Evolutionary conservation across 169 alveolate genomes (phyloP), one percentile per base, ranked within the genome.

Genomic region (Plasmodium cynomolgi): DNA sequence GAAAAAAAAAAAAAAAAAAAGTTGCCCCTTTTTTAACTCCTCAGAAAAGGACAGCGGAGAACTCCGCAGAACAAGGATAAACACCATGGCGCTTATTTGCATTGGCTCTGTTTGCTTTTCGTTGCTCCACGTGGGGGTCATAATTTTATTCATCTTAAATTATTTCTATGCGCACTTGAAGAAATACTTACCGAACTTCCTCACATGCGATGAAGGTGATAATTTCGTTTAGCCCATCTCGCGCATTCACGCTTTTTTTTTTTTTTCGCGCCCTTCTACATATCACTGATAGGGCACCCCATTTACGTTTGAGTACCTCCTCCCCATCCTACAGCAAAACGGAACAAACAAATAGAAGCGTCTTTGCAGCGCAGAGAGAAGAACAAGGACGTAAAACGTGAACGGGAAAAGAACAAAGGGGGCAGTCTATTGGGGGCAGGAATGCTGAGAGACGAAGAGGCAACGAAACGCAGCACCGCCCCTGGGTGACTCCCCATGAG

Each of bases 101-200:
- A 88, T 88, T 47, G 94, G 94, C 15, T 88, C 94, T 4, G 90
- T 88, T 74, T 88, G 94, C 37, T 88, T 88, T 88, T 88, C 94
- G 31, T 41, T 88, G n/a, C 83, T 88, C 23, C 94, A 88, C 20
- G 84, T 88, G 31, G 94, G 88, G 13, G 41, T 73, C 33, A 33
- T 88, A 37, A 54, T 88, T 58, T 58, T 88, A 26, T 41, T 88
- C 31, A 62, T 77, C 31, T 17, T 88, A 17, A 88, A 88, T 88
- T 88, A 41, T 33, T 88, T 88, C 81, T 88, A 79, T 7, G 71
- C 91, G n/a, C 83, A 79, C 73, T 34, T 88, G 31, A 88, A 88
- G 72, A 88, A 88, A 37, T 37, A 58, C 11, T n/a, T 88, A 37
- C 88, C 90, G 15, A 73, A 23, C n/a, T 80, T 33, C 26, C 81